Conservation (phyloP, 164 flowering plant species). For the Warburgia ugandensis region DNA sequence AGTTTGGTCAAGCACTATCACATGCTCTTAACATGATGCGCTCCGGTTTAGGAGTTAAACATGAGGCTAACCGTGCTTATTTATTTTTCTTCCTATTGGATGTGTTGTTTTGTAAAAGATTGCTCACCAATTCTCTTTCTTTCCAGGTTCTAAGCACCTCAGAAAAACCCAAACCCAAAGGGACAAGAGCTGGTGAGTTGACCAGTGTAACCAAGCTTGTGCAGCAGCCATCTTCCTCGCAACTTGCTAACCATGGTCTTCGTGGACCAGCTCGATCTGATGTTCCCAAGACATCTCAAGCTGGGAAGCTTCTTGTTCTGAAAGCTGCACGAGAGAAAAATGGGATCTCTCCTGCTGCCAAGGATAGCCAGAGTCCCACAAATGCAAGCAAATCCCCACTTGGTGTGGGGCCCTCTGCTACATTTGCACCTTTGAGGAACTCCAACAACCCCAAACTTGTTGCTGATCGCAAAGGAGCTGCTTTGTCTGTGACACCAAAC, state of each 20-base stretch:
- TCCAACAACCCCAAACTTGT: constrained; percentile 32
- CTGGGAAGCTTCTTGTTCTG: constrained; percentile 66
- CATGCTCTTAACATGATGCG: too few species aligned
- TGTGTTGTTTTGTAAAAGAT: too few species aligned
- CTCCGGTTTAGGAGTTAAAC: too few species aligned
- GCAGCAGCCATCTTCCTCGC: constrained; percentile 35
- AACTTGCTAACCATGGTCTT: constrained; percentile 32
- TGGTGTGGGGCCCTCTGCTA: constrained; percentile 25
- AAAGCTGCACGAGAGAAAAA: constrained; percentile 61
- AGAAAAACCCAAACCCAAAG: constrained; percentile 69
- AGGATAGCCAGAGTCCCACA: constrained; percentile 44
- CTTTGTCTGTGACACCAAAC: constrained; percentile 23
- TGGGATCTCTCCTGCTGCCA: constrained; percentile 36
- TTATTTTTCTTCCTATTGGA: too few species aligned
- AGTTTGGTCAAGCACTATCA: too few species aligned
- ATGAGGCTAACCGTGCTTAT: too few species aligned
- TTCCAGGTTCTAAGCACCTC: constrained; percentile 50
- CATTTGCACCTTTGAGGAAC: constrained; percentile 30
- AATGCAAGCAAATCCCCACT: constrained; percentile 28
- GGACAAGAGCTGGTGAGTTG: constrained; percentile 40
- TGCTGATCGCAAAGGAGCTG: constrained; percentile 43
- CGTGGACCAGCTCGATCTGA: constrained; percentile 47
- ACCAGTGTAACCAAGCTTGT: constrained; percentile 34
- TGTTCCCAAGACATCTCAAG: constrained; percentile 41
- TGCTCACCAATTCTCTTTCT: too few species aligned